Percentiles rank a stretch among this genome's conserved stretches.
These are phyloP conservation scores for Geotrichum reessii DNA, from an alignment of 1,139 yeast genomes.

Conservation along the genomic window DNA sequence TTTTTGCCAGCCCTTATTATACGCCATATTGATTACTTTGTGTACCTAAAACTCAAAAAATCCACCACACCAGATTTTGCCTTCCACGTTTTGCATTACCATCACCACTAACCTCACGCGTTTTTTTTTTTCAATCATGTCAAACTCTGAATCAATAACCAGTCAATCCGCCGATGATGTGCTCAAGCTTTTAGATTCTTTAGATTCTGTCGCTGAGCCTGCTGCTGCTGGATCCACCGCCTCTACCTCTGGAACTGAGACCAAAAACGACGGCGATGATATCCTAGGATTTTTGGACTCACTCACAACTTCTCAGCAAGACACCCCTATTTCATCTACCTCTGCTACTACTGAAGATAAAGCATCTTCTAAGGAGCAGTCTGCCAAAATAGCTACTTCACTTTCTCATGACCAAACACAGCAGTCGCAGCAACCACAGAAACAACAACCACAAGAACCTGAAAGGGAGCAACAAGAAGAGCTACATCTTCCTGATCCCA, in stretches of 20 bases:
- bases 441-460: slow-evolving; percentile 19
- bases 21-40: background rate
- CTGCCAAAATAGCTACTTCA: background rate
- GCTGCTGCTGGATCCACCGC: slow-evolving; percentile 23
- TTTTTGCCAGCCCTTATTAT: background rate
- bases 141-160: slow-evolving; percentile 1
- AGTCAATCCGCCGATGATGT: slow-evolving; percentile 55
- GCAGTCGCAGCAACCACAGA: slow-evolving; percentile 19
- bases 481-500: slow-evolving; percentile 49
- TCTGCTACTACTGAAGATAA: slow-evolving; percentile 18
- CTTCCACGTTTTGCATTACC: background rate
- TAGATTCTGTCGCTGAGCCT: slow-evolving; percentile 55
- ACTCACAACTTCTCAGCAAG: slow-evolving; percentile 37
- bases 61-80: slow-evolving; percentile 1
- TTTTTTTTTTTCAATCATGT: background rate
- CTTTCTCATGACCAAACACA: background rate
- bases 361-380: slow-evolving; percentile 2
- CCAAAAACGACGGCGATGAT: slow-evolving; percentile 56
- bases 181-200: slow-evolving; percentile 78
- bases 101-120: background rate
- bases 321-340: slow-evolving; percentile 26
- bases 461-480: slow-evolving; percentile 22
- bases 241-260: slow-evolving; percentile 20
- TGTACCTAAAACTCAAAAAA: background rate
- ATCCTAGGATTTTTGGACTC: slow-evolving; percentile 85